phyloP scores from a whole-genome alignment of 352 stramenopile genomes.

The Stramenopiles sp. region DNA sequence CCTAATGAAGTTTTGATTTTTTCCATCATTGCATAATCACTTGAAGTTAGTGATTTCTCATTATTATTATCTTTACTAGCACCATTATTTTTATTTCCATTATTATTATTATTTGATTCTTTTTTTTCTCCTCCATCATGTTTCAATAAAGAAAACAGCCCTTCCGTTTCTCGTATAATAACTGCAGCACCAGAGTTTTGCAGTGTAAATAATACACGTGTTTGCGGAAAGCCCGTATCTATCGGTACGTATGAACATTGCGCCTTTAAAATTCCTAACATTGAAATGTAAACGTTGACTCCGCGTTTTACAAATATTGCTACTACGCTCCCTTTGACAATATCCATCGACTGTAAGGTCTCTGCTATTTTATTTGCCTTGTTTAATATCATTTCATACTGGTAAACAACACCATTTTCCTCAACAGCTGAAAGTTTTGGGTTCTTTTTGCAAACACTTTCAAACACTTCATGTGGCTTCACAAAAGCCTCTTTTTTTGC shows the following conservation, averaged over 20 bases:
- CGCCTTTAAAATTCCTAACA: background rate
- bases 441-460: background rate
- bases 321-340: background rate
- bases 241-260: background rate
- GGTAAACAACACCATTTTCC: background rate
- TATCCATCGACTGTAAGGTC: background rate
- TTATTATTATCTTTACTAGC: background rate
- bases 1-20: background rate
- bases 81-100: too few species aligned
- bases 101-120: too few species aligned
- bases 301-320: background rate
- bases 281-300: background rate
- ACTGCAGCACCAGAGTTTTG: conserved; percentile 6
- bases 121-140: too few species aligned
- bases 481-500: background rate
- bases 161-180: background rate
- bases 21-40: background rate
- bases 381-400: background rate
- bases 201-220: background rate
- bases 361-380: background rate
- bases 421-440: background rate
- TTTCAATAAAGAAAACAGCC: background rate
- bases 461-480: background rate
- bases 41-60: too few species aligned
- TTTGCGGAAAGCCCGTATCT: background rate